These are phyloP conservation scores for Beauveria bassiana DNA, from an alignment of 2,329 filamentous ascomycete species.

Conservation along the genomic window DNA sequence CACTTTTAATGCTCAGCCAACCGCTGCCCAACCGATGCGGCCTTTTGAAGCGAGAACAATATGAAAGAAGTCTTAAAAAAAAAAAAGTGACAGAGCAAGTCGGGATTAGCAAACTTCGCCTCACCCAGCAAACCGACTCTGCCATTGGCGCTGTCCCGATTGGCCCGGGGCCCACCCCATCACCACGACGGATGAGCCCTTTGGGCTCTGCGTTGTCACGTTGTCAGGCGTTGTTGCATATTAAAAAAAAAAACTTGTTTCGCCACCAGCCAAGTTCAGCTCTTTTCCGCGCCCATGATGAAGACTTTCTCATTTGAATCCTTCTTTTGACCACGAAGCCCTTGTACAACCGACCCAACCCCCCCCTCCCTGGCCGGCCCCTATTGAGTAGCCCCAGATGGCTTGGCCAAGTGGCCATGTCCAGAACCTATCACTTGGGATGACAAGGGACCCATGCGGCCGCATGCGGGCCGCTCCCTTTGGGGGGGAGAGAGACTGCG, in stretches of 20 bases:
- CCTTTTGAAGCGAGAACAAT: too few species aligned
- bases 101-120: not conserved
- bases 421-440: constrained; percentile 2
- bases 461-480: not conserved
- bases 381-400: not conserved
- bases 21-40: not conserved
- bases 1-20: not conserved
- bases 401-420: not conserved
- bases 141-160: not conserved
- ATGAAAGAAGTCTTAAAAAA: too few species aligned
- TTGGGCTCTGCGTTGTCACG: not conserved
- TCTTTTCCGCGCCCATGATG: too few species aligned
- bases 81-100: too few species aligned
- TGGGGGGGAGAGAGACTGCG: not conserved
- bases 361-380: not conserved
- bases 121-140: not conserved
- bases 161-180: not conserved
- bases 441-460: not conserved
- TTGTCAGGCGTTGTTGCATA: not conserved
- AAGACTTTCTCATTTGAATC: too few species aligned
- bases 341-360: not conserved
- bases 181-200: not conserved
- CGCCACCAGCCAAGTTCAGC: too few species aligned
- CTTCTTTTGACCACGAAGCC: not conserved
- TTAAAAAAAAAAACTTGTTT: too few species aligned